phyloP scores from a whole-genome alignment of 1,284 basidiomycete genomes.

The Ganoderma lingzhi region DNA sequence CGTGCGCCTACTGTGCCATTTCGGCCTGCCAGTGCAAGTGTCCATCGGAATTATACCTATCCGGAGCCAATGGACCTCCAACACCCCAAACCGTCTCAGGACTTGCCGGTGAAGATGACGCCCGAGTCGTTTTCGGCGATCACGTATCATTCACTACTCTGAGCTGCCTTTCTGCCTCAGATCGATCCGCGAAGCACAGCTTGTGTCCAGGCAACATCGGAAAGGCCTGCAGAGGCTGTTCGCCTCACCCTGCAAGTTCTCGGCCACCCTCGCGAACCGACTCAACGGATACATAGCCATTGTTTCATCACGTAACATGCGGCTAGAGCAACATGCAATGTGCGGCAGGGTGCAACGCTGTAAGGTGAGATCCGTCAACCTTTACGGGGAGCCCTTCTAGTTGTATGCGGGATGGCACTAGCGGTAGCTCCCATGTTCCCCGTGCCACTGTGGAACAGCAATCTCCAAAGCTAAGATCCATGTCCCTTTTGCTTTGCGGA shows the following conservation, averaged over 20 bases:
- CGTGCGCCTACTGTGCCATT: neutral
- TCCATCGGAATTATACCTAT: neutral
- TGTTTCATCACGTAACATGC: neutral
- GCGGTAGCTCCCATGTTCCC: neutral
- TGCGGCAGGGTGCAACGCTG: neutral
- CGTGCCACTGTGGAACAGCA: neutral
- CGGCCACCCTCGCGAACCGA: neutral
- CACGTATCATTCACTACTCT: neutral
- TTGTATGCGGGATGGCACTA: neutral
- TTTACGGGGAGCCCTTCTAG: neutral
- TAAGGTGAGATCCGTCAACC: neutral
- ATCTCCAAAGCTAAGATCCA: neutral
- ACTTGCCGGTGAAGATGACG: neutral
- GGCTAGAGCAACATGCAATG: neutral
- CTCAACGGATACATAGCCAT: neutral
- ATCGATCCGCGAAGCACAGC: neutral
- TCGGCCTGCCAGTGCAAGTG: neutral
- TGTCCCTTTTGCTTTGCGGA: neutral
- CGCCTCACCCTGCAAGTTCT: neutral
- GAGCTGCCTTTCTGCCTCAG: neutral
- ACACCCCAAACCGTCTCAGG: neutral
- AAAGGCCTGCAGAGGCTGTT: neutral
- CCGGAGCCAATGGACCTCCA: neutral
- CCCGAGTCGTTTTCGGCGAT: neutral
- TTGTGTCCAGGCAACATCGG: neutral